Evolutionary conservation across 2,329 filamentous ascomycete genomes (phyloP).

Genomic region (Xylaria sp.): DNA sequence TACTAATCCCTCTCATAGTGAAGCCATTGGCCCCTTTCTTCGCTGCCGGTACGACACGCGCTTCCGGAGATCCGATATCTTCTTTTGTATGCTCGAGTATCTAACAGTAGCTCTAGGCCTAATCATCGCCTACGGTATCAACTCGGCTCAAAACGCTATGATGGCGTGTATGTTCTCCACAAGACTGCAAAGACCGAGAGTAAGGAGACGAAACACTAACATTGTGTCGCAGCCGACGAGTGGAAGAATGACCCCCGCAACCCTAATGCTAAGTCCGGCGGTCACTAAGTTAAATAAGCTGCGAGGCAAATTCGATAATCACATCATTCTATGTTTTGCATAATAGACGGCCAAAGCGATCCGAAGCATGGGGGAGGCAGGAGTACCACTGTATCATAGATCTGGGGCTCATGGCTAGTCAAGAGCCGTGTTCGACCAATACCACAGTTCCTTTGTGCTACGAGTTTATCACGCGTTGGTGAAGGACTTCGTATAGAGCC

Average conservation of each 20-base stretch:
- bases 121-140: constrained; percentile 91
- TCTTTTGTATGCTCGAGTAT: not conserved
- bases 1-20: constrained; percentile 66
- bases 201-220: constrained; percentile 26
- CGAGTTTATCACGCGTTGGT: not conserved
- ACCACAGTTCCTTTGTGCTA: constrained; percentile 37
- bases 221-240: constrained; percentile 75
- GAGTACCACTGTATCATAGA: constrained; percentile 50
- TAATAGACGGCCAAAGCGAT: constrained; percentile 46
- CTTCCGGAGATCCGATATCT: not conserved
- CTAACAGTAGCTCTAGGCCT: constrained; percentile 66
- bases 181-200: not conserved
- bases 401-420: constrained; percentile 41
- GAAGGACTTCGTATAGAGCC: constrained; percentile 1
- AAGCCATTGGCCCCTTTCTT: constrained; percentile 94
- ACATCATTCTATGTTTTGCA: constrained; percentile 39
- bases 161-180: constrained; percentile 72
- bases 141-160: constrained; percentile 81
- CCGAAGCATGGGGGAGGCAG: constrained; percentile 40
- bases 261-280: constrained; percentile 64
- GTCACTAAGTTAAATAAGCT: constrained; percentile 55
- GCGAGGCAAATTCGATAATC: constrained; percentile 34
- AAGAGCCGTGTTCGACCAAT: constrained; percentile 40
- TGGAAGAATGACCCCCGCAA: constrained; percentile 98
- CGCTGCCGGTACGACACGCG: constrained; percentile 79